Percentiles rank a stretch among this genome's conserved stretches.
Conservation (phyloP, 2,329 filamentous ascomycete genomes). For the Fusarium sp. region DNA sequence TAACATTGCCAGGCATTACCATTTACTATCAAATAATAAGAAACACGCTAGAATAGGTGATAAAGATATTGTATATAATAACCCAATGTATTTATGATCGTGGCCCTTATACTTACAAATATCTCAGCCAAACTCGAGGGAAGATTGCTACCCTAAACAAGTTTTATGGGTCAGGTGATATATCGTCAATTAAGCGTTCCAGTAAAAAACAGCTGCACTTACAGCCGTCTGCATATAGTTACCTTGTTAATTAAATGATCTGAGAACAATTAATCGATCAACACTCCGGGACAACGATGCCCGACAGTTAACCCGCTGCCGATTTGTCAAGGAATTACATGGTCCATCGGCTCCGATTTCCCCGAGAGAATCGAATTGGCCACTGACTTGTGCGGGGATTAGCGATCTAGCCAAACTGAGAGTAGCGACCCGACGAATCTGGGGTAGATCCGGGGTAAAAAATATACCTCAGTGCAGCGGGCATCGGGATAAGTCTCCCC, state of each 20-base stretch:
- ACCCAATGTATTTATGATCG: too few species aligned
- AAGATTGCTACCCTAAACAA: too few species aligned
- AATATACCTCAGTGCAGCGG: constrained; percentile 1
- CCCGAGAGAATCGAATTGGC: neutral
- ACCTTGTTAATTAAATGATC: neutral
- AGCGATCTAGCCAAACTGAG: neutral
- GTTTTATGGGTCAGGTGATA: accelerated
- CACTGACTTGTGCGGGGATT: neutral
- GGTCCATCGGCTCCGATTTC: constrained; percentile 16
- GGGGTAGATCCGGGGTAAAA: constrained; percentile 38
- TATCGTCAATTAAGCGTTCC: neutral
- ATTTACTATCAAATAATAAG: too few species aligned
- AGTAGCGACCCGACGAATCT: neutral
- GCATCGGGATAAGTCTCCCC: constrained; percentile 18
- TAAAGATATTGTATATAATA: too few species aligned
- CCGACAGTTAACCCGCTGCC: neutral
- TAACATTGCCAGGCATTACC: too few species aligned
- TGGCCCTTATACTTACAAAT: too few species aligned
- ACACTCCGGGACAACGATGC: neutral
- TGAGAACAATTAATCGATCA: neutral
- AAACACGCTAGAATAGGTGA: too few species aligned
- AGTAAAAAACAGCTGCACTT: accelerated
- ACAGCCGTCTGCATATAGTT: neutral
- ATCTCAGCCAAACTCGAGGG: too few species aligned
- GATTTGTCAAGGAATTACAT: neutral